Base-by-base conservation (phyloP, 2,329 filamentous ascomycete species). In the Aspergillus carbonarius region DNA sequence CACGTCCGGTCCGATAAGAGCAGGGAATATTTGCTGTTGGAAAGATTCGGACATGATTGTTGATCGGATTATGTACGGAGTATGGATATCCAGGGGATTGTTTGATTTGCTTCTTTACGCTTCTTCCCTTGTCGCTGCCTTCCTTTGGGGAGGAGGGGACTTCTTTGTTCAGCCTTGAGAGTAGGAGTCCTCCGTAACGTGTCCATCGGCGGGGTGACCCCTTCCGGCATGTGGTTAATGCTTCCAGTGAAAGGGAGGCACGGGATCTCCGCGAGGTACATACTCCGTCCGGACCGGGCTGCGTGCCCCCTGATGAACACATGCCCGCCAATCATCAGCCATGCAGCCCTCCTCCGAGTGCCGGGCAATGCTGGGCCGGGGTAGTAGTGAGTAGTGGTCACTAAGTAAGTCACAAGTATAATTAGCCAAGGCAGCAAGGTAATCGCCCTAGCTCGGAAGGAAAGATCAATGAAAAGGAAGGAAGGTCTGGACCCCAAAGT, bases 1-100 rank as follows among this genome's bases (percentile, higher is more conserved):
- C 25, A 7, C 9, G 15, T 30, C 23, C 25, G 17, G 27, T 48
- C 27, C 25, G 25, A 17, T 8, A 17, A 17, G 12, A 18, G 44
- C 44, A 17, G 44, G 44, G 8, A 8, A 32, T 27, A 48, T 48
- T 35, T 17, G 32, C 48, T 35, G 48, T 37, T 25, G 32, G 48
- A 51, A 37, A 37, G 48, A 37, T 37, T 37, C 48, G 48, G 30
- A n/a, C 32, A 51, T 51, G 48, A 37, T n/a, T 35, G 48, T 51
- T 51, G 13, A 37, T 25, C 32, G 30, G 34, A 35, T 25, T 34
- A 35, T 51, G 48, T 51, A 51, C 23, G 48, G 48, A 51, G 48
- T 51, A 51, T 47, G 18, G 48, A 51, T 51, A 51, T 51, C 34
- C 48, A 35, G 30, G 34, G 30, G 30, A 48, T 48, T 32, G 4